Conservation (phyloP, 73 alveolate species). For the Blepharisma japonicum region DNA sequence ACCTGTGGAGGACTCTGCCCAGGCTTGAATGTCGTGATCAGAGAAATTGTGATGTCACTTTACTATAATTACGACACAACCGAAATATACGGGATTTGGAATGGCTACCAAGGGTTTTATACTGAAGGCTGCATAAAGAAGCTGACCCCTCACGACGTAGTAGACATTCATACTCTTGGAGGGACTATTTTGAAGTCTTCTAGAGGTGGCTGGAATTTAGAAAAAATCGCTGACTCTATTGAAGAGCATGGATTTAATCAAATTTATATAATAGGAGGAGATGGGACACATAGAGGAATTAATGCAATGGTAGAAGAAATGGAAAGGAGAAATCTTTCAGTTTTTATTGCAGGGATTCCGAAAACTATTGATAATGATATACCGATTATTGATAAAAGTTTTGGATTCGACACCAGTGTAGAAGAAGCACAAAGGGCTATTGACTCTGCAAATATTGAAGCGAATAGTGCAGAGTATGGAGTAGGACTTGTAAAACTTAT, state of each 20-base stretch:
- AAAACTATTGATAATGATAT: conserved; percentile 93
- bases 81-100: conserved; percentile 83
- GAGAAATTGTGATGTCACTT: conserved; percentile 78
- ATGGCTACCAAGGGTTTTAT: conserved; percentile 72
- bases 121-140: conserved; percentile 48
- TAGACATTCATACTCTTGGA: conserved; percentile 76
- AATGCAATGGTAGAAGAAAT: conserved; percentile 55
- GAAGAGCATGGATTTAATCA: conserved; percentile 71
- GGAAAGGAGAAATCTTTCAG: conserved; percentile 49
- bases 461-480: conserved; percentile 93
- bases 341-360: conserved; percentile 85
- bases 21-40: conserved; percentile 85
- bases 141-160: conserved; percentile 66
- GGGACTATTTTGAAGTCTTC: conserved; percentile 93
- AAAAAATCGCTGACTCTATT: conserved; percentile 65
- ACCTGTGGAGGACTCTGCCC: conserved; percentile 91
- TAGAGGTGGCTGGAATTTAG: conserved; percentile 87
- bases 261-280: conserved; percentile 96
- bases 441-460: conserved; percentile 94
- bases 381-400: conserved; percentile 85
- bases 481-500: conserved; percentile 96
- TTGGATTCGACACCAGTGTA: conserved; percentile 97
- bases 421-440: conserved; percentile 92
- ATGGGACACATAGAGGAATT: conserved; percentile 95
- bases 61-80: conserved; percentile 81